Evolutionary conservation across 2,329 filamentous ascomycete genomes (phyloP), one percentile per base, ranked within the genome.

Genomic region (Didymella lethalis): DNA sequence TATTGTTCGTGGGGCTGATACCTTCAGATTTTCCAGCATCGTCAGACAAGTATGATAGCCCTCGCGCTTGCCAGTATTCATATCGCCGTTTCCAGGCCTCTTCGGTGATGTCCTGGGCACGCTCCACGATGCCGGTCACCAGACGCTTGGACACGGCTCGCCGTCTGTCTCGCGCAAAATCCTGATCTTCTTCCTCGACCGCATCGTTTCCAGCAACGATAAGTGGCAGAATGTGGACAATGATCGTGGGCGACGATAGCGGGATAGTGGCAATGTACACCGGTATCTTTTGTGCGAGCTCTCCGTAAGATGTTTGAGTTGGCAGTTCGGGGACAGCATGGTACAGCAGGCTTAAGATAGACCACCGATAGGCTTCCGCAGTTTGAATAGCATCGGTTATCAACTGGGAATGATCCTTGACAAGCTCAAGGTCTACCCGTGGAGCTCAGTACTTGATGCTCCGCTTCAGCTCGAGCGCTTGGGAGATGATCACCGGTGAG

Each of bases 61-160:
- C 51, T 61, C 71, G 52, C 64, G 78, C 11, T 70, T 68, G 43
- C 79, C 63, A 80, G 63, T 82, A 82, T 7, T 74, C 77, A 68
- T 90, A 88, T 26, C 86, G 80, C n/a, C 88, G 81, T n/a, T 77
- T 75, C 88, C 88, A 90, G 0, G 90, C 86, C 69, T 90, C 88
- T 57, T 84, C 81, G 18, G 86, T 83, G 7, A 90, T 85, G 48
- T 87, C 83, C 59, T 84, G 79, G 62, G 86, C 89, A 18, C 86
- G 83, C 66, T 89, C 86, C 31, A 90, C 82, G 45, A 88, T 86
- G 18, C 88, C 87, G 40, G 89, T 87, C 72, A 85, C 84, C 75
- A 90, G 83, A 31, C 87, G 81, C 29, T 79, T 76, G 53, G 82
- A 81, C 81, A 91, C 88, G 3, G 81, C 79, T 8, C 75, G 75